A percentile compares a stretch with the other conserved stretches of the same genome.
These are phyloP conservation scores for Batrachochytrium dendrobatidis DNA, from an alignment of 371 early-diverging fungal genomes.

Conservation along the genomic window DNA sequence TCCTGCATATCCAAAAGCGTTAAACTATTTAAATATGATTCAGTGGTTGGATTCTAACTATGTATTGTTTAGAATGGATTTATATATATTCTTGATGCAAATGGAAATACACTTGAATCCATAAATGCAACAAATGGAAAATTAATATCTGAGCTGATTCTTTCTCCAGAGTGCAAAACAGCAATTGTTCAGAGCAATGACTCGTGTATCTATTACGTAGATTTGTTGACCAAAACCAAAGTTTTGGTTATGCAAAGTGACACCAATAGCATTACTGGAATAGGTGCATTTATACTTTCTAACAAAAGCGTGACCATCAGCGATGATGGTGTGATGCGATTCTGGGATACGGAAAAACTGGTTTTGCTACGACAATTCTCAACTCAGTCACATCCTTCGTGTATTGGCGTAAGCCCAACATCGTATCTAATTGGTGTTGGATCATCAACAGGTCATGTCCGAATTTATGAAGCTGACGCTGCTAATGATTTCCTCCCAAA, in stretches of 20 bases:
- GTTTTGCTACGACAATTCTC: neutral
- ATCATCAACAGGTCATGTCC: constrained; percentile 24
- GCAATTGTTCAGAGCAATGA: constrained; percentile 15
- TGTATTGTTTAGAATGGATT: constrained; percentile 27
- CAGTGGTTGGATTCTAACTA: neutral
- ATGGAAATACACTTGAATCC: neutral
- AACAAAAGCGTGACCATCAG: constrained; percentile 19
- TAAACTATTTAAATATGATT: neutral
- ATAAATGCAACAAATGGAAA: constrained; percentile 5
- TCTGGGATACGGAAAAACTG: constrained; percentile 21
- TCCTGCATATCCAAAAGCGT: neutral
- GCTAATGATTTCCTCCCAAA: constrained; percentile 9
- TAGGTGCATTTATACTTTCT: neutral
- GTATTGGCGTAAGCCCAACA: constrained; percentile 21
- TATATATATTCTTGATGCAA: constrained; percentile 11
- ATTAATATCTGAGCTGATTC: constrained; percentile 7
- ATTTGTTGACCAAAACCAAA: neutral
- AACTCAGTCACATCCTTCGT: constrained; percentile 6
- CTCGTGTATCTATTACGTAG: constrained; percentile 7
- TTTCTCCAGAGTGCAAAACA: constrained; percentile 24
- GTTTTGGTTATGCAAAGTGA: constrained; percentile 4
- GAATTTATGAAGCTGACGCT: constrained; percentile 27
- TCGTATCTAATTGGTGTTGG: constrained; percentile 30
- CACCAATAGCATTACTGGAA: constrained; percentile 1
- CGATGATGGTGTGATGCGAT: constrained; percentile 12